A percentile compares a stretch with the other conserved stretches of the same genome.
Evolutionary conservation across 768 basidiomycete species (phyloP).

Genomic region (Amanita phalloides): DNA sequence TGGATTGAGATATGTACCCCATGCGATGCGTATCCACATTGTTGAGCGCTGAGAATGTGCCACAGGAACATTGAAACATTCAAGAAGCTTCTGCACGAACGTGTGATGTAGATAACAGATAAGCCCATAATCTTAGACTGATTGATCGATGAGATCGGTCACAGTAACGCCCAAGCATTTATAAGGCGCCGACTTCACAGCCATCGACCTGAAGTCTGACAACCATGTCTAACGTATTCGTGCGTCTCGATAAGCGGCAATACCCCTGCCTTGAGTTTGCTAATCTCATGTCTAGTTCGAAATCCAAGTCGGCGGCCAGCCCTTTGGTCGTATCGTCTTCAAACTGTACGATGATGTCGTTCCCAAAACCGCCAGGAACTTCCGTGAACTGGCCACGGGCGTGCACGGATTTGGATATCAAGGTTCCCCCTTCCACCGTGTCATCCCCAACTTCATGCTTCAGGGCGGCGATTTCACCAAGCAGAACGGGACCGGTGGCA

Average conservation of each 20-base stretch:
- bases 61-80: no score
- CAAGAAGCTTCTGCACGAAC: no score
- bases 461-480: slow-evolving; percentile 85
- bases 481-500: slow-evolving; percentile 66
- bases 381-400: slow-evolving; percentile 82
- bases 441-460: slow-evolving; percentile 79
- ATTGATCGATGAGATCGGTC: slow-evolving; percentile 7
- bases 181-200: background rate
- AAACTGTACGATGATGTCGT: slow-evolving; percentile 76
- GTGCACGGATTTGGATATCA: slow-evolving; percentile 65
- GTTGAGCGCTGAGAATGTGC: background rate
- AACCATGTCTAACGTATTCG: slow-evolving; percentile 28
- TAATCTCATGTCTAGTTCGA: slow-evolving; percentile 42
- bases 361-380: slow-evolving; percentile 70
- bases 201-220: background rate
- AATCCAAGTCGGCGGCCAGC: slow-evolving; percentile 32
- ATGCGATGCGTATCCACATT: no score
- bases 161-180: slow-evolving; percentile 1
- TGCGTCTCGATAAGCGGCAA: slow-evolving; percentile 13
- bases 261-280: background rate
- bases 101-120: background rate
- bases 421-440: slow-evolving; percentile 64
- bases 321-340: slow-evolving; percentile 60
- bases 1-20: no score
- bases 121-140: background rate